Conservation (phyloP, 2,329 filamentous ascomycete genomes). For the Chaetomium strumarium region DNA sequence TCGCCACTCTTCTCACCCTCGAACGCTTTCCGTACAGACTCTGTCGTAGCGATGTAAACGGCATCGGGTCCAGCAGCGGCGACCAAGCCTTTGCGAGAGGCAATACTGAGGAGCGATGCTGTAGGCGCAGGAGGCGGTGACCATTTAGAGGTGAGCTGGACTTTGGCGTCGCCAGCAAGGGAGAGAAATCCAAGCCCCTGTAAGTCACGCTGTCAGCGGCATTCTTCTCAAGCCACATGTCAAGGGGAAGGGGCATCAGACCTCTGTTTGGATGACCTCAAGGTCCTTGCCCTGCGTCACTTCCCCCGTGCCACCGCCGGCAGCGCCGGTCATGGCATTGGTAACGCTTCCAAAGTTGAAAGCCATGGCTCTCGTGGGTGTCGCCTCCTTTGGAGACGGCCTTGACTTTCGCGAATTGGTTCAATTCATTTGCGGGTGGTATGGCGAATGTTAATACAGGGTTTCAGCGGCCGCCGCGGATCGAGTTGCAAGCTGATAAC, state of each 20-base stretch:
- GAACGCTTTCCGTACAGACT: constrained; percentile 72
- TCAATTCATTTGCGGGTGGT: constrained; percentile 22
- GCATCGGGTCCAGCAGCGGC: constrained; percentile 81
- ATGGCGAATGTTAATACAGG: not conserved
- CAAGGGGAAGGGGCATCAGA: constrained; percentile 30
- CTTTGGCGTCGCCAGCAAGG: constrained; percentile 72
- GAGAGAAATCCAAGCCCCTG: constrained; percentile 75
- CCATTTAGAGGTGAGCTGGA: constrained; percentile 78
- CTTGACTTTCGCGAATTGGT: constrained; percentile 27
- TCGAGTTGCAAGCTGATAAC: not conserved
- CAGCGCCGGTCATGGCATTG: constrained; percentile 37
- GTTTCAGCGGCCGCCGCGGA: not conserved
- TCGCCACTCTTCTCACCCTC: constrained; percentile 52
- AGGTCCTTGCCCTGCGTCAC: constrained; percentile 56
- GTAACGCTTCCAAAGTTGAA: constrained; percentile 51
- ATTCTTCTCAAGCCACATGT: not conserved
- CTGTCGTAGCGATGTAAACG: constrained; percentile 70
- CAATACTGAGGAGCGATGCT: constrained; percentile 77
- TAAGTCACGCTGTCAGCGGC: constrained; percentile 20
- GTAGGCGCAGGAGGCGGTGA: constrained; percentile 67
- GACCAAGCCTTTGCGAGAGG: constrained; percentile 71
- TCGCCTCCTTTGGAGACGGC: constrained; percentile 31
- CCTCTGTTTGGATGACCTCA: constrained; percentile 76
- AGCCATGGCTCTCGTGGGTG: constrained; percentile 49
- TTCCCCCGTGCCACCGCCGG: constrained; percentile 35